Base-by-base conservation (phyloP, 805 yeast species). In the Clavispora santaluciae region DNA sequence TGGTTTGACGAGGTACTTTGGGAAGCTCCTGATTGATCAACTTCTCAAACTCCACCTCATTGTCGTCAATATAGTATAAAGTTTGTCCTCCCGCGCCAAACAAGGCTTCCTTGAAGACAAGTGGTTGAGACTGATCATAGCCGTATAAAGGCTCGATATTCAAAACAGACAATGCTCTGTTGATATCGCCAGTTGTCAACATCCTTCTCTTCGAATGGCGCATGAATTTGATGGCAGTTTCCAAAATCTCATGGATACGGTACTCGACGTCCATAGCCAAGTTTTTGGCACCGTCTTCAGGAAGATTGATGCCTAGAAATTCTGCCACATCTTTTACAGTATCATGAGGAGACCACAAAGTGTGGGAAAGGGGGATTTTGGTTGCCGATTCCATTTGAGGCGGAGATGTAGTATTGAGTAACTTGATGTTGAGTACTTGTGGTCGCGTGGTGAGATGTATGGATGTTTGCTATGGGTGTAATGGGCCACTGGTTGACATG, bases 201-300 rank as follows among this genome's bases (percentile, higher is more conserved):
- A 86, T 76, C 45, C 85, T 83, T 35, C 98, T 71, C 61, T 90
- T 91, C 21, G 93, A 80, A 62, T 93, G 97, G 51, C 96, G 76
- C 91, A 91, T 93, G 63, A 91, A 91, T 61, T 93, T 93, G 41
- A 85, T 79, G 16, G 99, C 98, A 50, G 93, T 95, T 60, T 93
- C 99, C 45, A 95, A 69, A 29, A 93, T 86, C 64, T 93, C 98
- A 60, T 91, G 91, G 49, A 93, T 86, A 47, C 99, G 77, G 61
- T 95, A 93, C 66, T 93, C 99, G n/a, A 93, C 95, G 60, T 93
- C 99, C 99, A 93, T 93, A 6, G 99, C 98, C 46, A 93, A 68
- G 47, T 93, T 87, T 57, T 88, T 86, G 36, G 96, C 85, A 2
- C 91, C 95, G 45, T 95, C 99, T 40, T 91, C 98, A 23, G 87